Percentiles rank a stretch among this genome's conserved stretches.
Conservation (phyloP, 805 yeast genomes). For the Tanozyma kutaoensis region DNA sequence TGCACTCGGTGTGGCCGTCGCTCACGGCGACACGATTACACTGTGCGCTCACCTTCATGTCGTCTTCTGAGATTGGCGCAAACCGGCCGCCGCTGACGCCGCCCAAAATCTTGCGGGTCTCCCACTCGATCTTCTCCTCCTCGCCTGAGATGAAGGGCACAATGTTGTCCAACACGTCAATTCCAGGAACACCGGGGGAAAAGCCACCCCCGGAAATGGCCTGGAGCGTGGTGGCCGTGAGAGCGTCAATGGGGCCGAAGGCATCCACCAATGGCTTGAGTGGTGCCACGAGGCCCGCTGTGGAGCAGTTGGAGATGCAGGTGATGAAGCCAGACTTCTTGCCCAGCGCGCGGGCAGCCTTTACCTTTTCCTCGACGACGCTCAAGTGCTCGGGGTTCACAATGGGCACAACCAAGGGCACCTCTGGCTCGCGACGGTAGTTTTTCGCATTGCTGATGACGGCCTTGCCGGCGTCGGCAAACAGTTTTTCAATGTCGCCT, state of each 20-base stretch:
- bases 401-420: constrained; percentile 91
- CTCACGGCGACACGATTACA: constrained; percentile 95
- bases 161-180: constrained; percentile 87
- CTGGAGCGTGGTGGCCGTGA: constrained; percentile 86
- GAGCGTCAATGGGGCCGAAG: constrained; percentile 81
- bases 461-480: constrained; percentile 67
- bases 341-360: constrained; percentile 40
- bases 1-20: constrained; percentile 97
- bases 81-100: constrained; percentile 43
- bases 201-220: constrained; percentile 98
- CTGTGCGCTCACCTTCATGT: constrained; percentile 84
- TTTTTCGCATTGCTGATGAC: constrained; percentile 94
- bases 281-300: constrained; percentile 96
- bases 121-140: constrained; percentile 98
- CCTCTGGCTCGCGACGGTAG: constrained; percentile 77
- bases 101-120: constrained; percentile 90
- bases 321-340: constrained; percentile 71
- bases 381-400: constrained; percentile 86
- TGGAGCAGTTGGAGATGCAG: constrained; percentile 96
- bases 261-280: constrained; percentile 82
- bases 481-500: constrained; percentile 80
- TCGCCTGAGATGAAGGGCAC: constrained; percentile 94
- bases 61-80: constrained; percentile 46
- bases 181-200: constrained; percentile 94
- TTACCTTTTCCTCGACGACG: constrained; percentile 47